Evolutionary conservation across 2,329 filamentous ascomycete genomes (phyloP).

Genomic region (Pyrenophora tritici-repentis): DNA sequence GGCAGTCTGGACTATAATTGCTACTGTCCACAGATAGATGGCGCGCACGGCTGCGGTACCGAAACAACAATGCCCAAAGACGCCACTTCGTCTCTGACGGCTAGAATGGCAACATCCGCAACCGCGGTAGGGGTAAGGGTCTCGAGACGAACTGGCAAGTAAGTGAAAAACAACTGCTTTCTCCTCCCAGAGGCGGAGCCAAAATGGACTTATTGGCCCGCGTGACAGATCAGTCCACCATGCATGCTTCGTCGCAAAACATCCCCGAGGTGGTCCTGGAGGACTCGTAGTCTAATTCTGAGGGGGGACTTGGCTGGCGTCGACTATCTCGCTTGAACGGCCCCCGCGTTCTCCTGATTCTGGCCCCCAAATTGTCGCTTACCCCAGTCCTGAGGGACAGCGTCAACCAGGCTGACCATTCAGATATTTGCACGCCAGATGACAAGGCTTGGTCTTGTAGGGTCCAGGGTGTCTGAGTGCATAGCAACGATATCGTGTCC

Average conservation of each 20-base stretch:
- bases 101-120: background rate
- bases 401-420: constrained; percentile 2
- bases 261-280: background rate
- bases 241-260: background rate
- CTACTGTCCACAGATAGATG: background rate
- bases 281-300: background rate
- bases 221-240: constrained; percentile 1
- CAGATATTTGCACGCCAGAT: constrained; percentile 10
- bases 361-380: constrained; percentile 27
- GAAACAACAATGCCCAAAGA: background rate
- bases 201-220: constrained; percentile 1
- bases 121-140: background rate
- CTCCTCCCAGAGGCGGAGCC: background rate
- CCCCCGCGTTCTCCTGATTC: constrained; percentile 12
- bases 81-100: background rate
- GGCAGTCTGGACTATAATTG: constrained; percentile 8
- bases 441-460: constrained; percentile 7
- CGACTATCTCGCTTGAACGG: background rate
- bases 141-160: constrained; percentile 1
- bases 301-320: constrained; percentile 1
- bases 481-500: constrained; percentile 1
- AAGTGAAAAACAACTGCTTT: constrained; percentile 10
- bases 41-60: background rate
- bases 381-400: constrained; percentile 22
- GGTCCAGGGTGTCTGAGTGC: constrained; percentile 3